Conservation (phyloP, 169 alveolate species). For the Plasmodium sp. region DNA sequence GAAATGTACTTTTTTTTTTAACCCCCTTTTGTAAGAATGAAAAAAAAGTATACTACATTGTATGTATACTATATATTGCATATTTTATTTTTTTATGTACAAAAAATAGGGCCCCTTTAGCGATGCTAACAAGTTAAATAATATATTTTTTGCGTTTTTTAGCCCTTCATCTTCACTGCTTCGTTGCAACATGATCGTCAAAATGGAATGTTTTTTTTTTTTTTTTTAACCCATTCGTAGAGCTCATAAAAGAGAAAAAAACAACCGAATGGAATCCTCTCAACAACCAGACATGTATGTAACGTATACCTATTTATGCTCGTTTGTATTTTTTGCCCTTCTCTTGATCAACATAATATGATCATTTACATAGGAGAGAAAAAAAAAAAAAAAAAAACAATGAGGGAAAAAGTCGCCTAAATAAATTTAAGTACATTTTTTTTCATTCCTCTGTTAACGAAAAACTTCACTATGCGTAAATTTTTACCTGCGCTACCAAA, state of each 20-base stretch:
- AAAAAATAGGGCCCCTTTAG: neutral
- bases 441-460: constrained; percentile 11
- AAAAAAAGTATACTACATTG: neutral
- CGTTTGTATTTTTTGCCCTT: neutral
- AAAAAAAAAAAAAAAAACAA: neutral
- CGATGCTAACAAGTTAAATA: neutral
- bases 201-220: neutral
- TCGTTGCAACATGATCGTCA: neutral
- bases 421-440: neutral
- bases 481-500: neutral
- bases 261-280: neutral
- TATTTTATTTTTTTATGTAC: neutral
- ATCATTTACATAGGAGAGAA: neutral
- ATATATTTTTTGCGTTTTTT: neutral
- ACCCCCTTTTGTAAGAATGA: neutral
- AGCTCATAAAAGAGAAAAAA: neutral
- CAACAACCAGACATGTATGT: neutral
- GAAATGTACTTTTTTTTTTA: neutral
- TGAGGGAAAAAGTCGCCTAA: neutral
- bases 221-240: neutral
- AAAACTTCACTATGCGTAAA: neutral
- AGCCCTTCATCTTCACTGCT: neutral
- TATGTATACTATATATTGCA: neutral
- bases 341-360: neutral
- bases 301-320: neutral